Evolutionary conservation across 2,329 filamentous ascomycete species (phyloP).

Genomic region (Penicillium sp.): DNA sequence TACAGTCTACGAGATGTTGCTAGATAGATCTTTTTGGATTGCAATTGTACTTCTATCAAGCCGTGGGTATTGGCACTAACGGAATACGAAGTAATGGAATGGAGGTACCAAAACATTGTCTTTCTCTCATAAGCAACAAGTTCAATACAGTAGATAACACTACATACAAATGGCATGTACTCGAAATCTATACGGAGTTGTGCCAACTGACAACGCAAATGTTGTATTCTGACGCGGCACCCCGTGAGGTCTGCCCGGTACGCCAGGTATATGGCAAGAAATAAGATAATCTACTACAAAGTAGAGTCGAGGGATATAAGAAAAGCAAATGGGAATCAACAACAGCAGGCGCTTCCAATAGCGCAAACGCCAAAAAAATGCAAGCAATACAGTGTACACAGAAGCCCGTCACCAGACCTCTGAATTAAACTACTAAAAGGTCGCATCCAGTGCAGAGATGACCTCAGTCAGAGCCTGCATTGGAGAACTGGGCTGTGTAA

Average conservation of each 20-base stretch:
- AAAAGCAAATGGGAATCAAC: constrained; percentile 9
- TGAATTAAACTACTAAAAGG: not conserved
- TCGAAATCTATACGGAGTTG: not conserved
- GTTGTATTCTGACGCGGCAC: not conserved
- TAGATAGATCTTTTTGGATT: not conserved
- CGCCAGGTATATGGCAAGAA: not conserved
- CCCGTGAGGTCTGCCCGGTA: not conserved
- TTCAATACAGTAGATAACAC: not conserved
- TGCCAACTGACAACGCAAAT: not conserved
- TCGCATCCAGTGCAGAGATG: constrained; percentile 1
- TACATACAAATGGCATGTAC: not conserved
- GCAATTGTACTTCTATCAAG: not conserved
- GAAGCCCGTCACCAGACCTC: not conserved
- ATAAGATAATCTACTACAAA: not conserved
- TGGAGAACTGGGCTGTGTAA: constrained; percentile 37
- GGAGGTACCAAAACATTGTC: not conserved
- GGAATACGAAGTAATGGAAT: not conserved
- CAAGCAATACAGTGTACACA: constrained; percentile 10
- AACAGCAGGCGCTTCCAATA: constrained; percentile 7
- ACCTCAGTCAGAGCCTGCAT: constrained; percentile 31
- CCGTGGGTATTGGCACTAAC: not conserved
- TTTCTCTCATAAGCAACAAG: not conserved
- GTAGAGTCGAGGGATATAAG: constrained; percentile 1
- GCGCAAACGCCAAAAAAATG: constrained; percentile 22
- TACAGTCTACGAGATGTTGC: not conserved